Percentiles rank a stretch among this genome's conserved stretches.
phyloP scores from a whole-genome alignment of 208 protist species.

The Wallacemonas sp. region DNA sequence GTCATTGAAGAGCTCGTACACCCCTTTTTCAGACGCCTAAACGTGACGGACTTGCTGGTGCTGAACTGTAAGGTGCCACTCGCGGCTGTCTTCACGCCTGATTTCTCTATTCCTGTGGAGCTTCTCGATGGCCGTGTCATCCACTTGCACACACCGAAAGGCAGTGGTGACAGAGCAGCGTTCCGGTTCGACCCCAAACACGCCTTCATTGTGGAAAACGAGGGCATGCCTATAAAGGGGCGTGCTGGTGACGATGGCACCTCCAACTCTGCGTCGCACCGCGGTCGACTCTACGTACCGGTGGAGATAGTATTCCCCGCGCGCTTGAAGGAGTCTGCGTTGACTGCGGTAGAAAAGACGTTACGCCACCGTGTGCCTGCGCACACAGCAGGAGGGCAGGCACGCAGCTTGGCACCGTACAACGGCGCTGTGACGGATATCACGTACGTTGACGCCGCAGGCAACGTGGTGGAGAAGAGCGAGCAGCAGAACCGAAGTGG shows the following conservation, averaged over 20 bases:
- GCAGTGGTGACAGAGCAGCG: slow-evolving; percentile 10
- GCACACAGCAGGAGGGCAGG: neutral
- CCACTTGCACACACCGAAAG: slow-evolving; percentile 52
- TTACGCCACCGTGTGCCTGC: slow-evolving; percentile 16
- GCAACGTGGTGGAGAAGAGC: slow-evolving; percentile 15
- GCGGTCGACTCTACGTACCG: slow-evolving; percentile 29
- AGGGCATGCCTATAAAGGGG: slow-evolving; percentile 89
- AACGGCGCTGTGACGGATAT: slow-evolving; percentile 21
- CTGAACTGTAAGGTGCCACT: slow-evolving; percentile 80
- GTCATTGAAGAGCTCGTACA: slow-evolving; percentile 95
- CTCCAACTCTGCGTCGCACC: neutral
- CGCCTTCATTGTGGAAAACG: slow-evolving; percentile 73
- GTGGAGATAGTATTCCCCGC: slow-evolving; percentile 28
- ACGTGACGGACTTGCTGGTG: slow-evolving; percentile 88
- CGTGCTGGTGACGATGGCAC: neutral
- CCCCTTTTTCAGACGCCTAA: slow-evolving; percentile 88
- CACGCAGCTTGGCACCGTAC: slow-evolving; percentile 18
- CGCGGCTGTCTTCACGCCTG: slow-evolving; percentile 78
- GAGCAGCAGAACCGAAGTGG: neutral
- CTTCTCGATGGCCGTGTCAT: slow-evolving; percentile 89
- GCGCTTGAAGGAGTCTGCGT: slow-evolving; percentile 13
- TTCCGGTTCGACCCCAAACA: slow-evolving; percentile 36
- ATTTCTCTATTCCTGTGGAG: slow-evolving; percentile 71
- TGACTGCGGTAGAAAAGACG: slow-evolving; percentile 14
- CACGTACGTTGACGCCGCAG: slow-evolving; percentile 21